These are phyloP conservation scores for Phialocephala sp. DNA, from an alignment of 2,329 filamentous ascomycete species.

Conservation along the genomic window DNA sequence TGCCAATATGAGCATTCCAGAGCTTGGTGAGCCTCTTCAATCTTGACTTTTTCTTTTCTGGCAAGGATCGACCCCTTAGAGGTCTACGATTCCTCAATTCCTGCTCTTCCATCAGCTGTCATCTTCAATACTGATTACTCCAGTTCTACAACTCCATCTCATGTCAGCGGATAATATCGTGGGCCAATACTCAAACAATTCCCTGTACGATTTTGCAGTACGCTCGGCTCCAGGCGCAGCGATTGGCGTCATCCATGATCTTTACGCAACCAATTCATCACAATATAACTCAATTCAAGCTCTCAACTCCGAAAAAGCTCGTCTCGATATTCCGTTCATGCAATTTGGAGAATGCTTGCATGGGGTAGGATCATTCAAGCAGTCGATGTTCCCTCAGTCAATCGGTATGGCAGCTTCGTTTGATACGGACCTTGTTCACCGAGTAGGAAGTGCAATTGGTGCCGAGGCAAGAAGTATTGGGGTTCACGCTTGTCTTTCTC, in stretches of 20 bases:
- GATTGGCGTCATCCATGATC: conserved; percentile 51
- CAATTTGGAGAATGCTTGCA: conserved; percentile 53
- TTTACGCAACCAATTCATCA: conserved; percentile 50
- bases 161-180: conserved; percentile 52
- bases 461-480: conserved; percentile 51
- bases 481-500: conserved; percentile 51
- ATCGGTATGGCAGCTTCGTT: conserved; percentile 50
- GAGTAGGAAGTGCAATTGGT: conserved; percentile 50
- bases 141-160: conserved; percentile 50
- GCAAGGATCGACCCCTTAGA: not conserved
- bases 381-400: conserved; percentile 52
- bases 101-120: not conserved
- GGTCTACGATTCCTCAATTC: not conserved
- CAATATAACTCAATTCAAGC: conserved; percentile 50
- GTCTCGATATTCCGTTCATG: conserved; percentile 49
- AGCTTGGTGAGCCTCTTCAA: conserved; percentile 23
- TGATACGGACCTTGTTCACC: conserved; percentile 49
- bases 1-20: conserved; percentile 29
- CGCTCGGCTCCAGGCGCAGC: conserved; percentile 44
- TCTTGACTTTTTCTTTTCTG: too few species aligned
- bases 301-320: conserved; percentile 46
- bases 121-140: not conserved
- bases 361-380: conserved; percentile 51
- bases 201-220: conserved; percentile 42
- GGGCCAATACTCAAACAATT: conserved; percentile 34